phyloP scores from a whole-genome alignment of 108 stramenopile species.

The Pseudonitzschia pungens region DNA sequence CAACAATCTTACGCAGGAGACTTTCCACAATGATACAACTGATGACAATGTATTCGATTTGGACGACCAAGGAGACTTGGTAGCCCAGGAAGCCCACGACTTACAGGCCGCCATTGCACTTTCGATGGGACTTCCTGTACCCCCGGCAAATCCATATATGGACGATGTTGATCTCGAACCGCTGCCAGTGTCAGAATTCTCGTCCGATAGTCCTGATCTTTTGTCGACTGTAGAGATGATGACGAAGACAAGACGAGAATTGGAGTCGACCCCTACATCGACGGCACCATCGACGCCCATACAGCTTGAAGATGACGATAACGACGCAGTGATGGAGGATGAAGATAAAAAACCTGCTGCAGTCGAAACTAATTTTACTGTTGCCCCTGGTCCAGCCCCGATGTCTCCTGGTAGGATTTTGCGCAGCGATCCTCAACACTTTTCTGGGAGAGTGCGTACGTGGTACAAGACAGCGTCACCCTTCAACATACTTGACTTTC shows the following conservation, averaged over 20 bases:
- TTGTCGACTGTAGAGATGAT: background rate
- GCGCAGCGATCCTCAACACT: background rate
- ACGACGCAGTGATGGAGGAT: background rate
- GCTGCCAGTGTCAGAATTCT: background rate
- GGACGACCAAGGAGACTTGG: background rate
- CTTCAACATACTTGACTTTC: constrained; percentile 32
- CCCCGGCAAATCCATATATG: background rate
- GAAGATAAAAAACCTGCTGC: background rate
- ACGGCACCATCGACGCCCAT: constrained; percentile 8
- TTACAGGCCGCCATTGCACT: constrained; percentile 40
- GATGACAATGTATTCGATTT: background rate
- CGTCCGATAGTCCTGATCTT: background rate
- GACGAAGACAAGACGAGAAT: background rate
- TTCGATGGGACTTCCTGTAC: constrained; percentile 24
- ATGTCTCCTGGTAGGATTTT: background rate
- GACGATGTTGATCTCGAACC: background rate
- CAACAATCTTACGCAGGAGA: background rate
- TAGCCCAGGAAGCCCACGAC: constrained; percentile 25
- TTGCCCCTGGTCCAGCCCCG: background rate
- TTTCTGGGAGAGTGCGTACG: constrained; percentile 4
- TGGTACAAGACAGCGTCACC: constrained; percentile 17
- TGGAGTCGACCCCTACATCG: constrained; percentile 1
- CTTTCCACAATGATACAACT: background rate
- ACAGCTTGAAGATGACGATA: background rate
- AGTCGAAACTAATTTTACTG: background rate